Percentiles rank a stretch among this genome's conserved stretches.
These are phyloP conservation scores for Macadamia tetraphylla DNA, from an alignment of 164 flowering plant genomes.

Conservation along the genomic window DNA sequence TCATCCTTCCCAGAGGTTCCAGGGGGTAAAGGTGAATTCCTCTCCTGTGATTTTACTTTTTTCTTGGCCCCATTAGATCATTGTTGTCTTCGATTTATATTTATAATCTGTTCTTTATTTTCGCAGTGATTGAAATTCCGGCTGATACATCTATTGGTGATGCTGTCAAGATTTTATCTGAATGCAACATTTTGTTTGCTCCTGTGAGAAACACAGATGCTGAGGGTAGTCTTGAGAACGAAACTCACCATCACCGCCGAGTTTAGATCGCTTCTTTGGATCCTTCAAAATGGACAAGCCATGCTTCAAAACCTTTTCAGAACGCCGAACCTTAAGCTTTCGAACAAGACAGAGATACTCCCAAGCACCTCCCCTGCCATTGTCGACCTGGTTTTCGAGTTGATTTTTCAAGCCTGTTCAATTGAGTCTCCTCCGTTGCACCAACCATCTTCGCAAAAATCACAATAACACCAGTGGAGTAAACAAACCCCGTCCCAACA, in stretches of 20 bases:
- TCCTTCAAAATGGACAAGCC: slow-evolving; percentile 74
- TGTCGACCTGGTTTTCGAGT: no score
- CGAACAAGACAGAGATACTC: no score
- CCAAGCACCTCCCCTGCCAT: no score
- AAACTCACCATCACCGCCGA: slow-evolving; percentile 66
- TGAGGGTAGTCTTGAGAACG: slow-evolving; percentile 15
- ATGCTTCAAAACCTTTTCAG: slow-evolving; percentile 76
- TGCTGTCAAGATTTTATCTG: slow-evolving; percentile 60
- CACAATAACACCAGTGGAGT: no score
- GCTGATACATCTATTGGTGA: slow-evolving; percentile 31
- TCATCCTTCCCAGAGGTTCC: slow-evolving; percentile 78
- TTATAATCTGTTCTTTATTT: background rate
- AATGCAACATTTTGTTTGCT: slow-evolving; percentile 69
- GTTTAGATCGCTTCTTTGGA: slow-evolving; percentile 61
- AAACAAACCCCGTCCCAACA: no score
- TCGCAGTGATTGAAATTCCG: slow-evolving; percentile 75
- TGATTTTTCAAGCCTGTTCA: no score
- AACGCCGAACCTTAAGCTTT: slow-evolving; percentile 84
- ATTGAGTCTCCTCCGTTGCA: background rate
- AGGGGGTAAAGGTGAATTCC: slow-evolving; percentile 59
- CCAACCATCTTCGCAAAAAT: no score
- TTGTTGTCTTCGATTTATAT: background rate
- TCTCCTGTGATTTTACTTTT: background rate
- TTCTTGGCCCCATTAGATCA: no score
- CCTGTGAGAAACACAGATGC: slow-evolving; percentile 68